These are phyloP conservation scores for Aspergillus glaucus DNA, from an alignment of 2,329 filamentous ascomycete genomes.

Conservation along the genomic window DNA sequence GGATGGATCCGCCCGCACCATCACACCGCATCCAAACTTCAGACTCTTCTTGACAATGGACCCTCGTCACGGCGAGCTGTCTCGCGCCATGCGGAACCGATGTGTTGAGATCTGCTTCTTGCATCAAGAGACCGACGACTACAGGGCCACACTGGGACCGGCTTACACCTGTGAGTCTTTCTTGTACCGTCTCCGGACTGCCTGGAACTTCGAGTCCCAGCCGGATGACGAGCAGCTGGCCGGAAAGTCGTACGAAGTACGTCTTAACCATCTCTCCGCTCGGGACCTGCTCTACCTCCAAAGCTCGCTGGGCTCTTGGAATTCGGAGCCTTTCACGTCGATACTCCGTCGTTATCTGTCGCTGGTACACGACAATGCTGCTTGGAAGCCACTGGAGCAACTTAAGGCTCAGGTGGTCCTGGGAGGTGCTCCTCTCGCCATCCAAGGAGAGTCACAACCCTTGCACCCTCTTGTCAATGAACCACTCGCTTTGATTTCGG, in stretches of 20 bases:
- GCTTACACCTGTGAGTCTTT: slow-evolving; percentile 34
- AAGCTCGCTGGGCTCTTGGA: slow-evolving; percentile 17
- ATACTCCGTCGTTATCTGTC: slow-evolving; percentile 26
- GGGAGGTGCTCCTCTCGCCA: slow-evolving; percentile 18
- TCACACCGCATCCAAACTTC: slow-evolving; percentile 79
- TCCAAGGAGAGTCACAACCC: slow-evolving; percentile 24
- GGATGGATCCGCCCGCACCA: slow-evolving; percentile 71
- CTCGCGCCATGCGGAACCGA: slow-evolving; percentile 92
- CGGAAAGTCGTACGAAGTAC: slow-evolving; percentile 21
- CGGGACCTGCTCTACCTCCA: slow-evolving; percentile 29
- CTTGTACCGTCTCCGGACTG: slow-evolving; percentile 33
- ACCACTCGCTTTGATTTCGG: slow-evolving; percentile 25
- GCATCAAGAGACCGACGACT: slow-evolving; percentile 26
- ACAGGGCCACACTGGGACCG: slow-evolving; percentile 16
- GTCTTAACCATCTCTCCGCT: slow-evolving; percentile 33
- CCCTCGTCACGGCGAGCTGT: slow-evolving; percentile 84
- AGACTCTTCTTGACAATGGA: slow-evolving; percentile 92
- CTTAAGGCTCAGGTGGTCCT: slow-evolving; percentile 17
- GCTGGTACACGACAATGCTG: slow-evolving; percentile 23
- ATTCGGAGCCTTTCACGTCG: slow-evolving; percentile 9
- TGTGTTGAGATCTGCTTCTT: slow-evolving; percentile 82
- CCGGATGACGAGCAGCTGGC: slow-evolving; percentile 7
- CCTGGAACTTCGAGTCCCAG: slow-evolving; percentile 20
- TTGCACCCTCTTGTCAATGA: slow-evolving; percentile 38
- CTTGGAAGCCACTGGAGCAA: slow-evolving; percentile 23